Conservation (phyloP, 106 monocot genomes). For the Allium fistulosum region DNA sequence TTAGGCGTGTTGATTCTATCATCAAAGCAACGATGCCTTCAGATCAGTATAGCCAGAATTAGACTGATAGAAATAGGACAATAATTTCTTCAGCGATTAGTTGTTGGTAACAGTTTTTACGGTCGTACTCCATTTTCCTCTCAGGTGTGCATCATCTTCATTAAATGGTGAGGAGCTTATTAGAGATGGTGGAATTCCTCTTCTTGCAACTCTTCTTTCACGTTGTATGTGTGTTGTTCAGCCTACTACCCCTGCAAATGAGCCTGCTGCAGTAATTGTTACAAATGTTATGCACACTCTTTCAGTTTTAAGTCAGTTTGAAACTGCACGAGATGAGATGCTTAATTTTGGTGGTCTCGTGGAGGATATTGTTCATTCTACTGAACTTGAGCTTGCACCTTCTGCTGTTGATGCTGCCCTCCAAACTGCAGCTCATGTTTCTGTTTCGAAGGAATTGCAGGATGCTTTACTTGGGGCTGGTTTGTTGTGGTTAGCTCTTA, state of each 20-base stretch:
- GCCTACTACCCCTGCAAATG: conserved; percentile 88
- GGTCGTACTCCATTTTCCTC: conserved; percentile 1
- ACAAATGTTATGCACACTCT: conserved; percentile 90
- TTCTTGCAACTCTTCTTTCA: conserved; percentile 83
- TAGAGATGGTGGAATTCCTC: conserved; percentile 90
- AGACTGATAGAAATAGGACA: too few relatives aligned
- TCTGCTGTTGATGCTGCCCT: conserved; percentile 93
- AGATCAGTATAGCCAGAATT: too few relatives aligned
- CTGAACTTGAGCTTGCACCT: conserved; percentile 78
- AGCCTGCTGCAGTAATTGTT: conserved; percentile 85
- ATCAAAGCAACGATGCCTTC: too few relatives aligned
- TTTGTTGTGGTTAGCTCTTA: conserved; percentile 61
- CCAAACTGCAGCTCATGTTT: conserved; percentile 82
- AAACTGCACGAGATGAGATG: conserved; percentile 79
- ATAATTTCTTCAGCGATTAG: too few relatives aligned
- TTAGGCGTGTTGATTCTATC: too few relatives aligned
- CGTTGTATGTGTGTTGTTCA: conserved; percentile 94
- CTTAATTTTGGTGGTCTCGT: conserved; percentile 85
- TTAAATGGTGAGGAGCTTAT: conserved; percentile 97
- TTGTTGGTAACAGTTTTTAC: neutral
- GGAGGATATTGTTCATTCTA: conserved; percentile 90
- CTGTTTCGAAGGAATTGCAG: conserved; percentile 76
- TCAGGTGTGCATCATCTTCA: conserved; percentile 90
- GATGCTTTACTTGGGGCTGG: conserved; percentile 82
- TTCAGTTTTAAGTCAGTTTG: conserved; percentile 89